phyloP scores from a whole-genome alignment of 139 green algal species.

The Marvania coccoides region DNA sequence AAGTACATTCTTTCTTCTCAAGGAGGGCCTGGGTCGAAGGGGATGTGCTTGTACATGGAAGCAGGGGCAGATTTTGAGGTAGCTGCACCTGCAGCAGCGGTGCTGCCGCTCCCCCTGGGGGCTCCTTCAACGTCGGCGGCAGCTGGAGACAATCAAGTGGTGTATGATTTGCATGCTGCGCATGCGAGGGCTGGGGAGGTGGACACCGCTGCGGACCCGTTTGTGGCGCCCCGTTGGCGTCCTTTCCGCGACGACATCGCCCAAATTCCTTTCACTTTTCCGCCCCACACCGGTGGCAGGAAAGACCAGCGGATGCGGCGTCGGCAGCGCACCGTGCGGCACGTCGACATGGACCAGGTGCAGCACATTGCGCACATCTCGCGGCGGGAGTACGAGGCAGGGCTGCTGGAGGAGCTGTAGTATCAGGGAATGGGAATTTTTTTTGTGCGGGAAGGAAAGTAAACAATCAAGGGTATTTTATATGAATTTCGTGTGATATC shows the following conservation, averaged over 20 bases:
- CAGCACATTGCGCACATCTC: conserved; percentile 18
- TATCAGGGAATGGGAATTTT: too few species aligned
- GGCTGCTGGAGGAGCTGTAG: conserved; percentile 15
- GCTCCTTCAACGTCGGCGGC: neutral
- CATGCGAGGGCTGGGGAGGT: conserved; percentile 5
- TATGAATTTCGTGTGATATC: too few species aligned
- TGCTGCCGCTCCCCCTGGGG: neutral
- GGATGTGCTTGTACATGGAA: too few species aligned
- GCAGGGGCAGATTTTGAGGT: too few species aligned
- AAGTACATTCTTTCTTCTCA: too few species aligned
- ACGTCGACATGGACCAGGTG: conserved; percentile 11
- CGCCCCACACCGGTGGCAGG: conserved; percentile 11
- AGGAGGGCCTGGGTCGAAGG: too few species aligned
- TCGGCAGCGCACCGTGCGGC: neutral
- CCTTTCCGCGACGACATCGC: conserved; percentile 1
- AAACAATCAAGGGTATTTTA: too few species aligned
- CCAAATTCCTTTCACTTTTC: conserved; percentile 30
- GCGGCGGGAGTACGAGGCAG: conserved; percentile 5
- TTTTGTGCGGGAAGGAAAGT: too few species aligned
- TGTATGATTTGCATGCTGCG: conserved; percentile 27
- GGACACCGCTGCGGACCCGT: neutral
- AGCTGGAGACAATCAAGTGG: neutral
- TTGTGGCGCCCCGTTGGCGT: conserved; percentile 25
- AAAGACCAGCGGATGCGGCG: conserved; percentile 1
- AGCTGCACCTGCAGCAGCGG: too few species aligned